Conservation (phyloP, 768 basidiomycete genomes). For the Stropharia rugosoannulata region DNA sequence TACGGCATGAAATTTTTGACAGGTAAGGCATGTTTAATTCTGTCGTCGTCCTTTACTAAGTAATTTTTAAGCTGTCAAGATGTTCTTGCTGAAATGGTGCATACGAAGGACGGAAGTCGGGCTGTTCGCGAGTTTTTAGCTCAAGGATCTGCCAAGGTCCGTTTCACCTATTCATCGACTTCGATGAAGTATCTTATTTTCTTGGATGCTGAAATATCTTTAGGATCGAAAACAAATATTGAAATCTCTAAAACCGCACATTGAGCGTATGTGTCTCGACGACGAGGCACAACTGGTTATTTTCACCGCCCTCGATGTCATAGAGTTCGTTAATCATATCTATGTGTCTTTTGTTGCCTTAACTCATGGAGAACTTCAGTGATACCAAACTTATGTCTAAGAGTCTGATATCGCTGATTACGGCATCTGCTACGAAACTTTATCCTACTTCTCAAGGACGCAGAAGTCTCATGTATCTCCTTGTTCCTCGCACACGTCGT, state of each 20-base stretch:
- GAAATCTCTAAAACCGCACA: slow-evolving; percentile 86
- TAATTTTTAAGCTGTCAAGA: slow-evolving; percentile 65
- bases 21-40: slow-evolving; percentile 41
- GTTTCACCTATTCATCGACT: neutral
- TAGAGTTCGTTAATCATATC: slow-evolving; percentile 61
- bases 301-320: slow-evolving; percentile 87
- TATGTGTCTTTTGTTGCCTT: neutral
- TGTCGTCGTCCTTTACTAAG: neutral
- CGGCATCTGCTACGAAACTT: slow-evolving; percentile 53
- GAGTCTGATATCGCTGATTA: slow-evolving; percentile 72
- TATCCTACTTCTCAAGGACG: slow-evolving; percentile 72
- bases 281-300: slow-evolving; percentile 89
- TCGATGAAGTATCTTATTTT: neutral
- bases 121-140: slow-evolving; percentile 85
- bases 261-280: slow-evolving; percentile 84
- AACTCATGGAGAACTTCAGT: slow-evolving; percentile 35
- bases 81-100: slow-evolving; percentile 87
- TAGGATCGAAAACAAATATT: slow-evolving; percentile 91
- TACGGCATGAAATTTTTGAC: slow-evolving; percentile 80
- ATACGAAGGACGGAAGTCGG: slow-evolving; percentile 89
- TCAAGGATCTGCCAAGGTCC: slow-evolving; percentile 78
- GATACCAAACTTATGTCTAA: slow-evolving; percentile 91
- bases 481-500: slow-evolving; percentile 78
- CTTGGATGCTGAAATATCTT: neutral
- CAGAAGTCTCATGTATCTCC: slow-evolving; percentile 77